A percentile compares a stretch with the other conserved stretches of the same genome.
phyloP scores from a whole-genome alignment of 805 yeast genomes.

The Danielozyma ontarioensis region DNA sequence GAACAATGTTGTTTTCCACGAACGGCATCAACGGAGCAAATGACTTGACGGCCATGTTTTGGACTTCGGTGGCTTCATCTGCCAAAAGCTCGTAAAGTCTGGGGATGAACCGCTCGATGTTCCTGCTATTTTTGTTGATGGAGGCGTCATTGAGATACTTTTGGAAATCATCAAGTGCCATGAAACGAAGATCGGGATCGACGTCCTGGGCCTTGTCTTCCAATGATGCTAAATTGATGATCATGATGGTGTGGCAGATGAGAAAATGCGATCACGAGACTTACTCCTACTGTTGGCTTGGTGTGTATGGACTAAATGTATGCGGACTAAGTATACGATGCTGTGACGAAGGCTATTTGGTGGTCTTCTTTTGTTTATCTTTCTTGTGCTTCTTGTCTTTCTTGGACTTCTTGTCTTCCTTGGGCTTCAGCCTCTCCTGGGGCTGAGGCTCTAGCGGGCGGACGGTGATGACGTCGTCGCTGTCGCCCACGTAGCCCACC shows the following conservation, averaged over 20 bases:
- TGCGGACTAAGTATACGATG: no score
- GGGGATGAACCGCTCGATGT: conserved; percentile 30
- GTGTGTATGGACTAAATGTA: no score
- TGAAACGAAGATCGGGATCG: conserved; percentile 78
- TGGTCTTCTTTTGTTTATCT: not conserved
- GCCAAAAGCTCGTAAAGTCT: conserved; percentile 41
- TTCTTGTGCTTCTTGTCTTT: conserved; percentile 1
- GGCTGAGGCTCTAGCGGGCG: no score
- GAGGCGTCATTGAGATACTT: conserved; percentile 30
- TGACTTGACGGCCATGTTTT: conserved; percentile 65
- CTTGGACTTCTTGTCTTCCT: not conserved
- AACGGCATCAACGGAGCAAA: conserved; percentile 42
- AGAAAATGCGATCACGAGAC: no score
- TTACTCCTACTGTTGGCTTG: no score
- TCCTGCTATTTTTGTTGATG: conserved; percentile 18
- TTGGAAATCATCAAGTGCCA: conserved; percentile 76
- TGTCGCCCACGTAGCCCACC: not conserved
- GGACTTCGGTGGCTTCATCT: conserved; percentile 68
- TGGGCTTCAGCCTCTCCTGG: no score
- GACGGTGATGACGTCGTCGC: no score
- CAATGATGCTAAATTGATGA: conserved; percentile 22
- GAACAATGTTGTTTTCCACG: conserved; percentile 24
- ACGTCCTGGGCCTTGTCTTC: conserved; percentile 51
- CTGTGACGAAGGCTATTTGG: no score
- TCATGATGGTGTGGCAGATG: conserved; percentile 5